phyloP scores from a whole-genome alignment of 805 yeast genomes.

The Lachancea dasiensis region DNA sequence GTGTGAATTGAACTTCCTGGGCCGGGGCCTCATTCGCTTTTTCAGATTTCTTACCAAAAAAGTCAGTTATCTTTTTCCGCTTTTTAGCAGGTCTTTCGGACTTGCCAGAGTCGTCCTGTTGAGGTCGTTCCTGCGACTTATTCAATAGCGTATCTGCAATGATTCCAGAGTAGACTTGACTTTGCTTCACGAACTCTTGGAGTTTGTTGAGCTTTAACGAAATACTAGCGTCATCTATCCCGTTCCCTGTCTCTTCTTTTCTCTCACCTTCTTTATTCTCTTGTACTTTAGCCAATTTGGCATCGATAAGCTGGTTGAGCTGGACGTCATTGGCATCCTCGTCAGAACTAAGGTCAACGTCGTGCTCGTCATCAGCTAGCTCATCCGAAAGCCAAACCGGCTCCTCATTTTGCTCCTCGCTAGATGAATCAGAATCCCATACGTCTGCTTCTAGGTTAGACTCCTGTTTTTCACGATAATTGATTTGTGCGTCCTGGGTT shows the following conservation, averaged over 20 bases:
- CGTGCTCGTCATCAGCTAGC: slow-evolving; percentile 10
- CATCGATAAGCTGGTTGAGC: slow-evolving; percentile 15
- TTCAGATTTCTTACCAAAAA: slow-evolving; percentile 11
- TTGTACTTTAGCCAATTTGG: background rate
- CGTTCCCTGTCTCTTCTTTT: slow-evolving; percentile 9
- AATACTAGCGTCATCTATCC: slow-evolving; percentile 38
- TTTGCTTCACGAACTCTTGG: slow-evolving; percentile 72
- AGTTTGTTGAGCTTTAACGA: slow-evolving; percentile 59
- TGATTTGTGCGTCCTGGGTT: background rate
- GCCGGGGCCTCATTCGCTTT: slow-evolving; percentile 4
- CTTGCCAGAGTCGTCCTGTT: slow-evolving; percentile 16
- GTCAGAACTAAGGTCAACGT: slow-evolving; percentile 2
- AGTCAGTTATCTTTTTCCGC: slow-evolving; percentile 19
- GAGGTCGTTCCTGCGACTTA: slow-evolving; percentile 32
- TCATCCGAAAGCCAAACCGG: slow-evolving; percentile 28
- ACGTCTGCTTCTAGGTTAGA: slow-evolving; percentile 24
- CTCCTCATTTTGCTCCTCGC: slow-evolving; percentile 6
- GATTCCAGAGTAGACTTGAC: slow-evolving; percentile 81
- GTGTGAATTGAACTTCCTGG: slow-evolving; percentile 15
- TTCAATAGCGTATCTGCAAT: slow-evolving; percentile 68
- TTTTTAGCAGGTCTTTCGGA: slow-evolving; percentile 9
- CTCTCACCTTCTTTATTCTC: slow-evolving; percentile 10
- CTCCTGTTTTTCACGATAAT: slow-evolving; percentile 29
- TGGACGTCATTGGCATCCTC: slow-evolving; percentile 16
- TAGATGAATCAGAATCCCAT: slow-evolving; percentile 12